Percentiles rank a stretch among this genome's conserved stretches.
phyloP scores from a whole-genome alignment of 306 rosid genomes.

The Luffa acutangula region DNA sequence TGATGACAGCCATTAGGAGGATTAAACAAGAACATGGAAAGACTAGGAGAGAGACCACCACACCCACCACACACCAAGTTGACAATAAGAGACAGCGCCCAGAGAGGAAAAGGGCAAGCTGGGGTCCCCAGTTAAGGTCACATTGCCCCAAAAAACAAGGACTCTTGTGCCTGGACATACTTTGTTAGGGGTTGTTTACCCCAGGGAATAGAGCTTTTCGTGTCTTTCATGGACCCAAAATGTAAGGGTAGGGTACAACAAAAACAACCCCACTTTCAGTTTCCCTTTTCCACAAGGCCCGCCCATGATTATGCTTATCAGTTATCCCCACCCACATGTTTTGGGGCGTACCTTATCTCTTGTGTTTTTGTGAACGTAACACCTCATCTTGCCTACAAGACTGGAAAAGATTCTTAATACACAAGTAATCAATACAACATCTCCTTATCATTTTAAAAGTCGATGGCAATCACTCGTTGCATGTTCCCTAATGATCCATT shows the following conservation, averaged over 20 bases:
- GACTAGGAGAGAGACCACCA: background rate
- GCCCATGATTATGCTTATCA: background rate
- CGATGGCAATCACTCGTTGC: no score
- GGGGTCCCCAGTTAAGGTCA: constrained; percentile 4
- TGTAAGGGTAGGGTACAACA: background rate
- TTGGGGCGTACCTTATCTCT: background rate
- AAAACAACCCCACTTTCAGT: background rate
- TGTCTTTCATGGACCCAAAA: constrained; percentile 2
- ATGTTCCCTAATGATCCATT: no score
- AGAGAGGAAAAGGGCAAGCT: background rate
- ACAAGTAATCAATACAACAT: no score
- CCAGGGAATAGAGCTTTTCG: background rate
- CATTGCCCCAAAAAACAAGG: constrained; percentile 3
- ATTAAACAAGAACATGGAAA: background rate
- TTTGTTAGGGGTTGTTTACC: background rate
- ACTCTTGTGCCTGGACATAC: constrained; percentile 4
- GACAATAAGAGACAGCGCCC: background rate
- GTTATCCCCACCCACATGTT: background rate
- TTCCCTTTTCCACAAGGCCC: background rate
- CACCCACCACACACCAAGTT: constrained; percentile 3
- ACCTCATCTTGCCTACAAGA: no score
- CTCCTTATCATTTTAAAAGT: no score
- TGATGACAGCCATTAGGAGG: background rate
- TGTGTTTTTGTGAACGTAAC: no score
- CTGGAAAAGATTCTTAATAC: no score